Percentiles rank a stretch among this genome's conserved stretches.
Evolutionary conservation across 768 basidiomycete genomes (phyloP).

Genomic region (Leucosporidium scottii): DNA sequence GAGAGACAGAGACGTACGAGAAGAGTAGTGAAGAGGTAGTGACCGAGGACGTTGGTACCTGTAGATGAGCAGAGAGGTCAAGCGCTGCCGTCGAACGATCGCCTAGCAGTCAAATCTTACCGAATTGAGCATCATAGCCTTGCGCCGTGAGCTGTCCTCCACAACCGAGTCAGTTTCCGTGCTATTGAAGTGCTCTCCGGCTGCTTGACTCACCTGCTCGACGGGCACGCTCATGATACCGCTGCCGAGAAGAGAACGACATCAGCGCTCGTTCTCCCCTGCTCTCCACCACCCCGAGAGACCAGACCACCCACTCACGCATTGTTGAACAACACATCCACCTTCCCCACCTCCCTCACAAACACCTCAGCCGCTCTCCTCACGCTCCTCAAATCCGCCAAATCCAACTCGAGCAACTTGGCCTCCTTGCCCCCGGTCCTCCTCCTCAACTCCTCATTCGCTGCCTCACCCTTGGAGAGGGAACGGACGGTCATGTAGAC

Average conservation of each 20-base stretch:
- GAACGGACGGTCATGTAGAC: slow-evolving; percentile 57
- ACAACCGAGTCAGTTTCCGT: no score
- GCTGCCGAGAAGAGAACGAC: slow-evolving; percentile 8
- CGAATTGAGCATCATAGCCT: slow-evolving; percentile 45
- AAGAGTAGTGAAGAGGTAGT: slow-evolving; percentile 19
- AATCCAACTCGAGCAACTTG: slow-evolving; percentile 45
- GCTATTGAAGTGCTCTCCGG: no score
- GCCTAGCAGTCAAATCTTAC: slow-evolving; percentile 1
- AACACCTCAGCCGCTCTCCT: slow-evolving; percentile 48
- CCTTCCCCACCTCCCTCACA: slow-evolving; percentile 29
- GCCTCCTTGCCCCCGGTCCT: slow-evolving; percentile 42
- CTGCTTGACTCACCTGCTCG: not conserved
- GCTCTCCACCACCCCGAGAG: not conserved
- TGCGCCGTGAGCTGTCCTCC: slow-evolving; percentile 21
- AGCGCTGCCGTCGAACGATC: no score
- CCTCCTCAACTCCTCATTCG: slow-evolving; percentile 54
- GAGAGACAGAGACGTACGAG: slow-evolving; percentile 1
- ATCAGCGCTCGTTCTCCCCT: not conserved
- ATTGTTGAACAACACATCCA: slow-evolving; percentile 35
- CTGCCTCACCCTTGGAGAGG: slow-evolving; percentile 47
- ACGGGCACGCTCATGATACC: slow-evolving; percentile 32
- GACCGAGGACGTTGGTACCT: slow-evolving; percentile 32
- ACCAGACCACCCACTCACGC: slow-evolving; percentile 12
- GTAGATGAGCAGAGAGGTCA: no score
- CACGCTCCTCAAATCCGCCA: slow-evolving; percentile 47